Evolutionary conservation across 768 basidiomycete species (phyloP), one percentile per base, ranked within the genome.

Genomic region (Scleroderma citrinum): DNA sequence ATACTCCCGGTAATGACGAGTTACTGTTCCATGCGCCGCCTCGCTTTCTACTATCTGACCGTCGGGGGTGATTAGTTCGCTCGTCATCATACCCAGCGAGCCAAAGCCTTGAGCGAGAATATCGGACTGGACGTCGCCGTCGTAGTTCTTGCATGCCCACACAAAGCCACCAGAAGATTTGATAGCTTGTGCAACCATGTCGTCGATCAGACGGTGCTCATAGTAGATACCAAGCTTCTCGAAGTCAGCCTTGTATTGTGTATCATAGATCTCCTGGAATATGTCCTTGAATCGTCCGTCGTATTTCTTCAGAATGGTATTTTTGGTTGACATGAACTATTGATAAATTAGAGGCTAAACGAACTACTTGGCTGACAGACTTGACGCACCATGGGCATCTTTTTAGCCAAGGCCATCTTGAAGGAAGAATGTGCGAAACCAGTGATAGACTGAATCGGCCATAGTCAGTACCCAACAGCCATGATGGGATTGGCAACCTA

Each of bases 211-310:
- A 30, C 96, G 88, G 71, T 99, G 96, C 72, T 98, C 96, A 65
- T 92, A 92, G 73, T 87, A 91, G 58, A 90, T 85, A 7, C 82
- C 83, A 6, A 74, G 70, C 12, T 71, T 76, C 52, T 91, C 83
- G 60, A 86, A 93, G 46, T 74, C 71, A 1, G 73, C 51, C 65
- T 85, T 85, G 77, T 92, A 93, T 49, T 82, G 60, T 75, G 73
- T 60, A 7, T 95, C 90, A 66, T 92, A 99, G 60, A 97, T 85
- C 61, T 96, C 92, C 68, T 97, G 84, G 84, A 99, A 96, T 64
- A 95, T 93, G 61, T 99, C 96, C 76, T 99, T 99, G 82, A 98
- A 99, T 26, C 94, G 82, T 38, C 96, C 96, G 62, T 98, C 96
- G 67, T 99, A 99, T 65, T 86, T 93, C 75, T 99, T 95, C 63